These are phyloP conservation scores for Pelargonium cotyledonis DNA, from an alignment of 441 rosid genomes.

Conservation along the genomic window DNA sequence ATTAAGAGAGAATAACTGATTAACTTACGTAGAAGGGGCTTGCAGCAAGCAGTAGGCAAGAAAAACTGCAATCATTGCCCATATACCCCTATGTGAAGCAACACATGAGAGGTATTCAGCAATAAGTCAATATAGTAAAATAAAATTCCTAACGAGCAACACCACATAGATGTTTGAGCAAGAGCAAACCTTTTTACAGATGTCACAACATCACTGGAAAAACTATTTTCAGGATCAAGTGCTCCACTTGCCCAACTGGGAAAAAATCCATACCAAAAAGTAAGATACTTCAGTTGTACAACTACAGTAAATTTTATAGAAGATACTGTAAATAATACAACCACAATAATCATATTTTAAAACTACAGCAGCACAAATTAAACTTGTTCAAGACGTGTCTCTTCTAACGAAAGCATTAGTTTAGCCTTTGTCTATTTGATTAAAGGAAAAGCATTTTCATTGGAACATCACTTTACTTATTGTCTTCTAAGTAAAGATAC, in stretches of 20 bases:
- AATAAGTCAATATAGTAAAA: constrained; percentile 1
- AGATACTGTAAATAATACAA: background rate
- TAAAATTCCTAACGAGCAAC: background rate
- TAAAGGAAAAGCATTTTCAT: too few relatives aligned
- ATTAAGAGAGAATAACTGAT: background rate
- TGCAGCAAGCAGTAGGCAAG: constrained; percentile 96
- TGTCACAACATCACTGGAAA: constrained; percentile 64
- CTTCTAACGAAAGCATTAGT: too few relatives aligned
- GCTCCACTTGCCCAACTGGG: constrained; percentile 96
- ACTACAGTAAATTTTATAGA: background rate
- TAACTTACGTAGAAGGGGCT: constrained; percentile 91
- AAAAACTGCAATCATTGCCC: constrained; percentile 99
- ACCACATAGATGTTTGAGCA: constrained; percentile 9
- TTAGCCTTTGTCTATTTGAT: too few relatives aligned
- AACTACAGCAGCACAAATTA: too few relatives aligned
- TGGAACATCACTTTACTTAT: too few relatives aligned
- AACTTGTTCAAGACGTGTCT: too few relatives aligned
- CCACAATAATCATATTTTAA: background rate
- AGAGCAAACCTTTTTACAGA: constrained; percentile 80
- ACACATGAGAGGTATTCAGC: constrained; percentile 18
- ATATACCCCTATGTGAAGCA: constrained; percentile 66
- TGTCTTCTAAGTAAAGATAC: too few relatives aligned
- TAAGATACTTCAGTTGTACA: background rate
- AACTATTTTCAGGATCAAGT: constrained; percentile 67
- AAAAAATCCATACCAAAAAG: constrained; percentile 7